Base-by-base conservation (phyloP, 495 filamentous ascomycete species). In the Letharia columbiana region DNA sequence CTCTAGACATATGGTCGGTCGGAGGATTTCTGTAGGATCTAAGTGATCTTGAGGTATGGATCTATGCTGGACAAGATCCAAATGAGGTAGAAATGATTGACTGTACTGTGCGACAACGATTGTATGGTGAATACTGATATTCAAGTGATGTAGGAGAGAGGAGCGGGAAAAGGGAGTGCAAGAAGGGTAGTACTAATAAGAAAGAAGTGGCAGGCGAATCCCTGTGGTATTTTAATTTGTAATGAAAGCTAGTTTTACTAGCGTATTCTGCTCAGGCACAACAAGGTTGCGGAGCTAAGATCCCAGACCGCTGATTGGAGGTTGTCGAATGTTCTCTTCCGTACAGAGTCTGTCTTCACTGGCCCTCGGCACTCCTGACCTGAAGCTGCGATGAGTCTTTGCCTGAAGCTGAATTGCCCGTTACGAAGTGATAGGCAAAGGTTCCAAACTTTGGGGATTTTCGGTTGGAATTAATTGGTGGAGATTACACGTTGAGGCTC, bases 1-100 rank as follows among this genome's bases (percentile, higher is more conserved):
- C 71, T 68, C 66, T 69, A 66, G 67, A 72, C 71, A 72, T 72
- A 69, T 54, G 71, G 68, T 69, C 71, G 68, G 67, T 67, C 58
- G 41, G 58, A 50, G 50, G 35, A 42, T 23, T 49, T 60, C 41
- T 66, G 58, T 61, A 11, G 35, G 64, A n/a, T 20, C 60, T 66
- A 49, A 17, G n/a, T 61, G 18, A 56, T 61, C 12, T 6, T 12
- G 44, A 2, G 18, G 0, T 0, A 61, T 66, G 64, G 64, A 61
- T 61, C 58, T 61, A 44, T 61, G 39, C 64, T 23, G 59, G 12
- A n/a, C 44, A 66, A n/a, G 64, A 66, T 56, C 58, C 58, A 66
- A 62, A 45, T 35, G 64, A 44, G 41, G 59, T 44, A 28, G 39
- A 42, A 20, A 44, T 28, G 59, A 61, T 41, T 23, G 59, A 61